phyloP scores from a whole-genome alignment of 2,329 filamentous ascomycete species.

The Beauveria varroae region DNA sequence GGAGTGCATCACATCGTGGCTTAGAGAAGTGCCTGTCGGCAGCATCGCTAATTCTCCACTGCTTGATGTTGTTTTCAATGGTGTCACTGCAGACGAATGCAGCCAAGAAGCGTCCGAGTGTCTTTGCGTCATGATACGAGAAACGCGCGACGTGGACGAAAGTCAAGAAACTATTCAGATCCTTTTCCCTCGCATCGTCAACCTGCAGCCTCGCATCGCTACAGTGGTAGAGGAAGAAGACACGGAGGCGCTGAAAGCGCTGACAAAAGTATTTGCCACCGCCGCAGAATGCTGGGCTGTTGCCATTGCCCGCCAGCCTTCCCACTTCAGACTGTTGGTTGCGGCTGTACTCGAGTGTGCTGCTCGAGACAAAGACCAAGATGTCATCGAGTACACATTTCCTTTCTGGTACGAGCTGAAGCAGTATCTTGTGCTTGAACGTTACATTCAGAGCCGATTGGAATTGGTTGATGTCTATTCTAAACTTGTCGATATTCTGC shows the following conservation, averaged over 20 bases:
- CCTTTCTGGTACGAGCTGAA: constrained; percentile 98
- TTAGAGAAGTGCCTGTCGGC: constrained; percentile 80
- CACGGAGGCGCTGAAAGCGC: constrained; percentile 73
- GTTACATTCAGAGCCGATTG: constrained; percentile 74
- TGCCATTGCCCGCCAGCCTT: constrained; percentile 75
- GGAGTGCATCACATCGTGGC: constrained; percentile 94
- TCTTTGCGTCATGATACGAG: constrained; percentile 81
- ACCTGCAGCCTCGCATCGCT: constrained; percentile 67
- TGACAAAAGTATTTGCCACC: constrained; percentile 86
- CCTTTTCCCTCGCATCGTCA: constrained; percentile 73
- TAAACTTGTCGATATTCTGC: constrained; percentile 84
- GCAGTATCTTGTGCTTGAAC: constrained; percentile 86
- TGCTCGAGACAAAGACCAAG: constrained; percentile 75
- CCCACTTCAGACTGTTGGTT: constrained; percentile 75
- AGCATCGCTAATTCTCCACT: constrained; percentile 81
- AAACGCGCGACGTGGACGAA: constrained; percentile 91
- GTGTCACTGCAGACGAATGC: constrained; percentile 65
- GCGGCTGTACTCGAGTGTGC: constrained; percentile 91
- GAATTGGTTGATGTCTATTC: constrained; percentile 77
- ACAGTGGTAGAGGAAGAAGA: constrained; percentile 75
- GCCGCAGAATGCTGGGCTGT: constrained; percentile 93
- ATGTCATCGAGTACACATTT: constrained; percentile 91
- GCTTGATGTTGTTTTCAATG: constrained; percentile 71
- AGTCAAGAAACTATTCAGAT: constrained; percentile 73
- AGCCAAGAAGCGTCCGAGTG: constrained; percentile 89